A percentile compares a stretch with the other conserved stretches of the same genome.
Evolutionary conservation across 1,284 basidiomycete species (phyloP).

Genomic region (Melampsora larici-populina): DNA sequence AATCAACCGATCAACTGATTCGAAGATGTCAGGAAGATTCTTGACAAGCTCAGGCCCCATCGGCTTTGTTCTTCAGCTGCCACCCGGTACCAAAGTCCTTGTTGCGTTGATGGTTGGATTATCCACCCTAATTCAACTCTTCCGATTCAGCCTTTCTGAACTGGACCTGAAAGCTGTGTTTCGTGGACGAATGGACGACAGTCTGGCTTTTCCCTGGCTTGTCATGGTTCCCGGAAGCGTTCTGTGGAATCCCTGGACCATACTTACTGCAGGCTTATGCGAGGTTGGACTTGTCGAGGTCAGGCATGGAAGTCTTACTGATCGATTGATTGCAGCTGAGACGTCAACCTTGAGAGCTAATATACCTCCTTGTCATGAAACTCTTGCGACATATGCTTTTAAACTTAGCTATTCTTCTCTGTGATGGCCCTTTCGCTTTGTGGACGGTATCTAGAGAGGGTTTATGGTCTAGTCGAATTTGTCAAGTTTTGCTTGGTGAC

Average conservation of each 20-base stretch:
- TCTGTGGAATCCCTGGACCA: conserved; percentile 86
- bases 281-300: conserved; percentile 82
- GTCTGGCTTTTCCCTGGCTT: conserved; percentile 66
- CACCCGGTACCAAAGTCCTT: conserved; percentile 73
- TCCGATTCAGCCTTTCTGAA: conserved; percentile 57
- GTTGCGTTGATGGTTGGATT: conserved; percentile 66
- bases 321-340: background rate
- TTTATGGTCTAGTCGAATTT: conserved; percentile 86
- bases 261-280: conserved; percentile 79
- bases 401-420: conserved; percentile 68
- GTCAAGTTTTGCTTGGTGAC: conserved; percentile 78
- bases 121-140: conserved; percentile 66
- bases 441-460: conserved; percentile 80
- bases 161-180: conserved; percentile 45
- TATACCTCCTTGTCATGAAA: background rate
- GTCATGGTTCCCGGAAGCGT: conserved; percentile 78
- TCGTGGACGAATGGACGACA: conserved; percentile 57
- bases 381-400: conserved; percentile 44
- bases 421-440: conserved; percentile 75
- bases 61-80: conserved; percentile 63
- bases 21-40: conserved; percentile 40
- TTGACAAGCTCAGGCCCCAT: conserved; percentile 42
- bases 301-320: conserved; percentile 51
- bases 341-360: background rate
- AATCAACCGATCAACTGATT: background rate